A percentile compares a stretch with the other conserved stretches of the same genome.
Conservation (phyloP, 2,329 filamentous ascomycete genomes). For the Huntiella bhutanensis region DNA sequence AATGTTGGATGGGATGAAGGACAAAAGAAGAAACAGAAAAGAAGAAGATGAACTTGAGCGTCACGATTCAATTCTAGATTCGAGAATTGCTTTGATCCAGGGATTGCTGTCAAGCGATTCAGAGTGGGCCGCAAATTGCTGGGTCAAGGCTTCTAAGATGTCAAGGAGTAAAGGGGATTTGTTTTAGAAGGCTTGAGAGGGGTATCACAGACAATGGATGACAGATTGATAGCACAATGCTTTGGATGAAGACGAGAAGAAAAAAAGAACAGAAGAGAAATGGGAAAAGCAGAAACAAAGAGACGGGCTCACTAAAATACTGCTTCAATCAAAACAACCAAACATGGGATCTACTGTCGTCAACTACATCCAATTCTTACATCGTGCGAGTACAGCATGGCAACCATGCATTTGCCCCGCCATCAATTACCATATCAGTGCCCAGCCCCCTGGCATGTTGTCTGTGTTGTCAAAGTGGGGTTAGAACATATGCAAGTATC, state of each 20-base stretch:
- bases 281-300: neutral
- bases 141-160: too few species aligned
- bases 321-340: neutral
- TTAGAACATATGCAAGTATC: neutral
- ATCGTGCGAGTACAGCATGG: neutral
- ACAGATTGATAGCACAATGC: neutral
- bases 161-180: neutral
- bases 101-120: too few species aligned
- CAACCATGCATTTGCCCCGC: neutral
- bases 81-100: too few species aligned
- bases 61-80: too few species aligned
- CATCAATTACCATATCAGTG: neutral
- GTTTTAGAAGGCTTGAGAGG: neutral
- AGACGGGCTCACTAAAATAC: neutral
- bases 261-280: neutral
- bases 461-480: neutral
- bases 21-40: neutral
- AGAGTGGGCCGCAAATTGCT: too few species aligned
- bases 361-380: neutral
- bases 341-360: neutral
- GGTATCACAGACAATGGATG: constrained; percentile 1
- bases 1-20: neutral
- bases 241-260: neutral
- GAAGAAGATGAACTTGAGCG: neutral
- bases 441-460: neutral